Conservation (phyloP, 164 flowering plant genomes). For the Stephania japonica region DNA sequence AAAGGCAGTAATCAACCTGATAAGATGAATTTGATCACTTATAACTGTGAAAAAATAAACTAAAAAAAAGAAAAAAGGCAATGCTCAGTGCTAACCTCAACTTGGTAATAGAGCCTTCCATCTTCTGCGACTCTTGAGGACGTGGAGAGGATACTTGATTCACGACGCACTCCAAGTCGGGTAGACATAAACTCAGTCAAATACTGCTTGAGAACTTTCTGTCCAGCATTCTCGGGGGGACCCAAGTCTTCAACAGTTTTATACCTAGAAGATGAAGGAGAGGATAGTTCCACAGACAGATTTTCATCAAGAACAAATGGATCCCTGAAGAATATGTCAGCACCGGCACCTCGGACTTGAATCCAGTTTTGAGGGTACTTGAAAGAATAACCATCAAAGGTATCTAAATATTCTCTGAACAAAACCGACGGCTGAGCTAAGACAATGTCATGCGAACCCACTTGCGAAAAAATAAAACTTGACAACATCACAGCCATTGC, state of each 20-base stretch:
- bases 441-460: constrained; percentile 22
- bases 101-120: constrained; percentile 77
- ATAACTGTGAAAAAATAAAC: neutral
- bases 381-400: constrained; percentile 89
- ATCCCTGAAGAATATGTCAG: constrained; percentile 85
- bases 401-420: constrained; percentile 76
- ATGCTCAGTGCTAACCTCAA: constrained; percentile 49
- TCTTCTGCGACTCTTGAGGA: constrained; percentile 86
- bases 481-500: constrained; percentile 52
- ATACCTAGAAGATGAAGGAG: constrained; percentile 89
- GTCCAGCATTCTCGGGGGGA: constrained; percentile 74
- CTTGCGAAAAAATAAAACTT: constrained; percentile 38
- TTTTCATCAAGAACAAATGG: constrained; percentile 93
- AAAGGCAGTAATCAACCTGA: neutral
- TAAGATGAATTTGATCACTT: neutral
- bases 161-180: constrained; percentile 88
- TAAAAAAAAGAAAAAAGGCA: neutral
- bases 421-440: constrained; percentile 45
- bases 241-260: constrained; percentile 90
- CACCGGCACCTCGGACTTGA: constrained; percentile 87
- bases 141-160: constrained; percentile 68
- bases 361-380: constrained; percentile 88
- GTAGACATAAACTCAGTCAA: constrained; percentile 98
- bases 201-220: constrained; percentile 80
- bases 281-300: constrained; percentile 76